These are phyloP conservation scores for Alnus glutinosa DNA, from an alignment of 306 rosid species.

Conservation along the genomic window DNA sequence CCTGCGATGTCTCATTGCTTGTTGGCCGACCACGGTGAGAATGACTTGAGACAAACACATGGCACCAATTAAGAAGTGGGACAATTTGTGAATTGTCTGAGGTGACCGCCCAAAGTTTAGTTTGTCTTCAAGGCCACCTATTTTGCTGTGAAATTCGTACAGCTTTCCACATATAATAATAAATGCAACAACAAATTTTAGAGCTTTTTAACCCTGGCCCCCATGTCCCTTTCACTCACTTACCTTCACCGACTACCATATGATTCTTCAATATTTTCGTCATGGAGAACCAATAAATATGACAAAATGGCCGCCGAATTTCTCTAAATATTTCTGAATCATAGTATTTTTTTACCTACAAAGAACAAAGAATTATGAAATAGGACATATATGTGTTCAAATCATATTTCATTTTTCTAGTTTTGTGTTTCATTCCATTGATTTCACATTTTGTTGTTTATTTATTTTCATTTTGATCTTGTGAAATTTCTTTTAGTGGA, in stretches of 20 bases:
- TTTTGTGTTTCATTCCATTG: no score
- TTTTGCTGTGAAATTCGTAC: slow-evolving; percentile 1
- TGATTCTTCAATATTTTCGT: slow-evolving; percentile 10
- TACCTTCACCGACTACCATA: neutral
- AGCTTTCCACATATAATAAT: neutral
- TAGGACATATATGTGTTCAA: no score
- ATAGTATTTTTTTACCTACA: neutral
- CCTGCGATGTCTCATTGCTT: slow-evolving; percentile 49
- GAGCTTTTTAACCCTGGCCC: slow-evolving; percentile 12
- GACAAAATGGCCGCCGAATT: neutral
- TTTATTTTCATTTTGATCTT: no score
- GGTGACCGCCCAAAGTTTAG: slow-evolving; percentile 23
- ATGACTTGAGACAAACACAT: slow-evolving; percentile 37
- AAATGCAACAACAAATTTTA: slow-evolving; percentile 3
- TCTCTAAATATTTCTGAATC: neutral
- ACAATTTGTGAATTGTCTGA: slow-evolving; percentile 3
- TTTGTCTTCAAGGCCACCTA: slow-evolving; percentile 45
- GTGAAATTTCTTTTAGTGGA: no score
- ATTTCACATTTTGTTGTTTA: no score
- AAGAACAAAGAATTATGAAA: neutral
- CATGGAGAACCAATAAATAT: neutral
- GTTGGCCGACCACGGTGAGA: slow-evolving; percentile 54
- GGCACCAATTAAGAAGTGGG: slow-evolving; percentile 16
- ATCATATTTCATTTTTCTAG: no score
- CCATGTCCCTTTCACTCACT: slow-evolving; percentile 12